Base-by-base conservation (phyloP, 164 flowering plant species). In the Magnolia kwangsiensis region DNA sequence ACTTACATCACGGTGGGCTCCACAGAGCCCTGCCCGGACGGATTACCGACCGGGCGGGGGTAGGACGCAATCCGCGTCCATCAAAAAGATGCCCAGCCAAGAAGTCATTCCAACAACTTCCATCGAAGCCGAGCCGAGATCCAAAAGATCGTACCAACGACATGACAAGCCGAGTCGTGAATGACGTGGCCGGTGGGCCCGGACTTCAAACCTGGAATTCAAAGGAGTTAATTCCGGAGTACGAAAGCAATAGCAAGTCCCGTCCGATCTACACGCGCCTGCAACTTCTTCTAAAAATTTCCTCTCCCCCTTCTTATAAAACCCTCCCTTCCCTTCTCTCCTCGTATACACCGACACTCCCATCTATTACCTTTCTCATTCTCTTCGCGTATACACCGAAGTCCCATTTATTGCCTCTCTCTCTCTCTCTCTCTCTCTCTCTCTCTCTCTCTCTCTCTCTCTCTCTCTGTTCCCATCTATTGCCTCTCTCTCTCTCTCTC, bases 261-360 rank as follows among this genome's bases (percentile, higher is more conserved):
- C 74, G 76, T 81, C 81, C 75, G 77, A 70, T 49, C 76, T 72
- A 86, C 90, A 84, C 88, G 86, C 87, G 85, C 85, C 86, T 75
- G 19, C 69, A 10, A 61, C 27, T 27, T 31, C 50, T 64, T 20
- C 66, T 78, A 68, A 24, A 69, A 24, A 13, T 11, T 37, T 19
- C 75, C 67, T 67, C 67, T 18, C 45, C 63, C 50, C 69, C 50
- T 31, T 69, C 64, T 74, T 73, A 73, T 81, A 61, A 59, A 78
- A 71, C 50, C 78, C 74, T 51, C 78, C 72, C 37, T 19, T 51
- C 58, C 66, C 77, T 21, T 21, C 20, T 72, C 63, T 50, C 69
- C 65, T 72, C 69, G 1, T 45, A 11, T 63, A 64, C 66, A 67
- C 20, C 80, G 18, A n/a, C n/a, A 29, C 27, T 71, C 61, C 18